A percentile compares a stretch with the other conserved stretches of the same genome.
Conservation (phyloP, 345 rosid genomes). For the Citrus inodora region DNA sequence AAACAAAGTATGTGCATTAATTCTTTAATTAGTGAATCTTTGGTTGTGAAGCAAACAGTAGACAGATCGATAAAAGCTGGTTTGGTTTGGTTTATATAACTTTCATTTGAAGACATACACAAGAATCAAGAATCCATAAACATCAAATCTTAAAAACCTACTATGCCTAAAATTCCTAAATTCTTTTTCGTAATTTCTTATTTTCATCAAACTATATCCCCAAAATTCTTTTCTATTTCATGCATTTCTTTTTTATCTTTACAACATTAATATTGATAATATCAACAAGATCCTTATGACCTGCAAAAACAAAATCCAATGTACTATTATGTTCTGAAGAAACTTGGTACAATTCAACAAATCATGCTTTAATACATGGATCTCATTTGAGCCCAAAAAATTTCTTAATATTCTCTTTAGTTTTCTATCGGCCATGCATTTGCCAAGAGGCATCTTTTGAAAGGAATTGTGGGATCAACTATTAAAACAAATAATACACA, state of each 20-base stretch:
- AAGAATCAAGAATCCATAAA: background rate
- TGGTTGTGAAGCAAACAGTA: conserved; percentile 7
- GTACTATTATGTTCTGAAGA: too few species aligned
- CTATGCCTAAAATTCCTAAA: conserved; percentile 14
- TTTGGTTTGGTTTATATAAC: conserved; percentile 10
- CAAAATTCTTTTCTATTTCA: background rate
- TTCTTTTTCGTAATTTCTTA: conserved; percentile 10
- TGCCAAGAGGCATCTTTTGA: background rate
- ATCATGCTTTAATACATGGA: too few species aligned
- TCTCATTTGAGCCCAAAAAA: too few species aligned
- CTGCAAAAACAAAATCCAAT: too few species aligned
- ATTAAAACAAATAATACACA: too few species aligned
- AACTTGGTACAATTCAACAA: too few species aligned
- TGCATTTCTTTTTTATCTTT: background rate
- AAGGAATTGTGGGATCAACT: too few species aligned
- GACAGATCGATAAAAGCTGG: background rate
- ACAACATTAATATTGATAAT: background rate
- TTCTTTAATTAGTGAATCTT: conserved; percentile 11
- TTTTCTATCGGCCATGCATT: too few species aligned
- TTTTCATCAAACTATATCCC: background rate
- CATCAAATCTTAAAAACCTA: conserved; percentile 2
- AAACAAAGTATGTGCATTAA: background rate
- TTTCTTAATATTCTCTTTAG: too few species aligned
- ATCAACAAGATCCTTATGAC: too few species aligned
- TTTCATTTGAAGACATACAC: conserved; percentile 5